These are phyloP conservation scores for Triangularia verruculosa DNA, from an alignment of 2,329 filamentous ascomycete genomes.

Conservation along the genomic window DNA sequence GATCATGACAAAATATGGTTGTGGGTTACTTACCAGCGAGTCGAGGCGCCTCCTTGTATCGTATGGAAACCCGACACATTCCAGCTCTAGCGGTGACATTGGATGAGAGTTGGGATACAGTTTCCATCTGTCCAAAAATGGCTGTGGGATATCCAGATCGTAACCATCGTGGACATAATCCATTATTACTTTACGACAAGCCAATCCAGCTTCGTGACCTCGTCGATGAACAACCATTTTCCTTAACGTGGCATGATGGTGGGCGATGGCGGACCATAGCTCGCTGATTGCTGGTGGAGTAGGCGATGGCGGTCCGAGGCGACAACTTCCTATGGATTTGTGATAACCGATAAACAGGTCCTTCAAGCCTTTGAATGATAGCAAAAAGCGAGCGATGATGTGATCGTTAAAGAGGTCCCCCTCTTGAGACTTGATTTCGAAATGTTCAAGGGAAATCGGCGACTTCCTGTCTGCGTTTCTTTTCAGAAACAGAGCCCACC, in stretches of 20 bases:
- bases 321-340: neutral
- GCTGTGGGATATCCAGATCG: neutral
- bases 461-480: neutral
- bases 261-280: neutral
- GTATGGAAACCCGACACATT: neutral
- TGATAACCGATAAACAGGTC: neutral
- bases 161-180: neutral
- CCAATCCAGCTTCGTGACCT: neutral
- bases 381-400: neutral
- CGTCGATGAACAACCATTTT: neutral
- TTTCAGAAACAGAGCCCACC: neutral
- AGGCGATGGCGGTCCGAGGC: neutral
- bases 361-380: neutral
- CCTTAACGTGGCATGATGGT: neutral
- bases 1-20: neutral
- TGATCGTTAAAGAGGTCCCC: neutral
- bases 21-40: neutral
- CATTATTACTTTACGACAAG: neutral
- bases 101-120: neutral
- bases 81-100: neutral
- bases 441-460: neutral
- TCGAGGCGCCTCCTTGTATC: neutral
- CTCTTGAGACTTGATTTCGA: neutral
- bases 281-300: neutral
- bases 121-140: neutral